A percentile compares a stretch with the other conserved stretches of the same genome.
These are phyloP conservation scores for Epithele typhae DNA, from an alignment of 768 basidiomycete genomes.

Conservation along the genomic window DNA sequence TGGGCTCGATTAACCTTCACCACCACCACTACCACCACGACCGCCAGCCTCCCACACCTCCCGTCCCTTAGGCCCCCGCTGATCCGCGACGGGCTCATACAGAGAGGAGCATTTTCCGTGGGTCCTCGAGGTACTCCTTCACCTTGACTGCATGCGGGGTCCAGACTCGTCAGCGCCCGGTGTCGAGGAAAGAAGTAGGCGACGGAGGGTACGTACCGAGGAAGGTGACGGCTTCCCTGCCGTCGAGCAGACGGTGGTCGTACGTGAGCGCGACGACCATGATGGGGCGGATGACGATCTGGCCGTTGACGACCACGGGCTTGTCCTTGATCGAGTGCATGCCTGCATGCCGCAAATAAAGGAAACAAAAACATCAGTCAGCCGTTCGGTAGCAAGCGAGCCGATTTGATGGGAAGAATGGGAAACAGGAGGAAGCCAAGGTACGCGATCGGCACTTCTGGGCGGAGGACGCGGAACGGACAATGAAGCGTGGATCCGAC, in stretches of 20 bases:
- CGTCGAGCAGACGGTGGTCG: conserved; percentile 93
- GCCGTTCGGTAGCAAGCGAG: conserved; percentile 1
- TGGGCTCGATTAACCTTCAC: no score
- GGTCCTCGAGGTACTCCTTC: conserved; percentile 93
- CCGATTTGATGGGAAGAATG: no score
- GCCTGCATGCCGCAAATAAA: conserved; percentile 34
- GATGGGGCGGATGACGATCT: conserved; percentile 95
- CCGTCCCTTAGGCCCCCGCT: no score
- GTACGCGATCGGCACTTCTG: no score
- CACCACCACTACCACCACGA: no score
- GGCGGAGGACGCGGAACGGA: background rate
- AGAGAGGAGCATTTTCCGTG: conserved; percentile 84
- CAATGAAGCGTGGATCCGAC: background rate
- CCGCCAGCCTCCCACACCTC: no score
- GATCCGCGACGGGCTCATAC: background rate
- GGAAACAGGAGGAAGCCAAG: no score
- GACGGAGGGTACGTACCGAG: conserved; percentile 59
- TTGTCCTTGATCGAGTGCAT: conserved; percentile 96
- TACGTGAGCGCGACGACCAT: conserved; percentile 95
- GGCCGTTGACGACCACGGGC: conserved; percentile 86
- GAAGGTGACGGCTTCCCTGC: conserved; percentile 96
- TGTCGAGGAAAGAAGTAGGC: background rate
- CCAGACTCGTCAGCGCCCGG: background rate
- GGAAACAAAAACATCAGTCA: conserved; percentile 1
- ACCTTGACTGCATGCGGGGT: conserved; percentile 59